Evolutionary conservation across 192 early-diverging fungal species (phyloP).

Genomic region (Anaeromyces robustus): DNA sequence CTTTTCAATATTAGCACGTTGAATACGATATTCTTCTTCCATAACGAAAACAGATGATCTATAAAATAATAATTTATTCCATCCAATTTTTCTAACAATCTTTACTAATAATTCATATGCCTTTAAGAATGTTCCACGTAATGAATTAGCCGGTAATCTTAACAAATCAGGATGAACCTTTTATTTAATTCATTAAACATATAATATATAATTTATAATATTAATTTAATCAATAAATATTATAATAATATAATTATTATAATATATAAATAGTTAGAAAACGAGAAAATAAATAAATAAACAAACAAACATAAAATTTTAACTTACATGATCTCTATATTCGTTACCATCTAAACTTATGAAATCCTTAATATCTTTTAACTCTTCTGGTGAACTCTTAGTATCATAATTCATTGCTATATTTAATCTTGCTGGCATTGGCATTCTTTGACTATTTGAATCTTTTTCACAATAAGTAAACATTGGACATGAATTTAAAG

Average conservation of each 20-base stretch:
- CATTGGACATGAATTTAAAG: conserved; percentile 98
- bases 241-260: too few relatives aligned
- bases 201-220: too few relatives aligned
- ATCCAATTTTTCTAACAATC: conserved; percentile 72
- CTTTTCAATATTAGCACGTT: conserved; percentile 56
- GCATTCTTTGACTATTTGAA: conserved; percentile 55
- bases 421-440: conserved; percentile 70
- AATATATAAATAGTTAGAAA: too few relatives aligned
- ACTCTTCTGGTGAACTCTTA: conserved; percentile 31
- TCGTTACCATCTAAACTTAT: not conserved
- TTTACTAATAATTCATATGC: conserved; percentile 73
- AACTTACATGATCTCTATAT: not conserved
- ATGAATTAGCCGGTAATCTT: conserved; percentile 70
- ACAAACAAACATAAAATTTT: too few relatives aligned
- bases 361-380: conserved; percentile 27
- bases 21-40: conserved; percentile 90
- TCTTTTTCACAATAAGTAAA: conserved; percentile 55
- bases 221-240: too few relatives aligned
- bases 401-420: conserved; percentile 76
- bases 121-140: conserved; percentile 83
- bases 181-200: too few relatives aligned
- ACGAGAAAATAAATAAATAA: too few relatives aligned
- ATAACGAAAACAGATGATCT: conserved; percentile 91
- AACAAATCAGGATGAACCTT: conserved; percentile 51
- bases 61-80: conserved; percentile 83